phyloP scores from a whole-genome alignment of 2,329 filamentous ascomycete species.

The Huntiella bhutanensis region DNA sequence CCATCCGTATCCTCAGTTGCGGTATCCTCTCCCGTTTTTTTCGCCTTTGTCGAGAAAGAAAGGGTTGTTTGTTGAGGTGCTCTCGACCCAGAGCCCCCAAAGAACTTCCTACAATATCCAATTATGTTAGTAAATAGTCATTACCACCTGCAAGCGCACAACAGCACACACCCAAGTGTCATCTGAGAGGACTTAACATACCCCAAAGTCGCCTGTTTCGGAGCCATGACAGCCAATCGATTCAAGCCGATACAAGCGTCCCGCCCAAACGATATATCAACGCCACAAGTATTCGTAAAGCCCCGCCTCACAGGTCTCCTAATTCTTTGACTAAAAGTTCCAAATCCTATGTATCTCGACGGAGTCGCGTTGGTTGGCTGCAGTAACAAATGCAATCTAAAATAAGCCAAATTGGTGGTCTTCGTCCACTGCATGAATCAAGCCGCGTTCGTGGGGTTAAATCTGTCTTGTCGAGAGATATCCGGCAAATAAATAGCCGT shows the following conservation, averaged over 20 bases:
- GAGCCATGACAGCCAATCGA: conserved; percentile 21
- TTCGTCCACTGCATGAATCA: too few species aligned
- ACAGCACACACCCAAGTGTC: conserved; percentile 46
- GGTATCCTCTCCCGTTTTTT: conserved; percentile 11
- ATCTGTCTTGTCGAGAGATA: not conserved
- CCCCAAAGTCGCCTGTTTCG: conserved; percentile 71
- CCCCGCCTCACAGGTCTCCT: too few species aligned
- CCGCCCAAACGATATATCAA: too few species aligned
- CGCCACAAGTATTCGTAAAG: too few species aligned
- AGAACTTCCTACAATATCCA: conserved; percentile 57
- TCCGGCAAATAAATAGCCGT: not conserved
- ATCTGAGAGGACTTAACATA: conserved; percentile 61
- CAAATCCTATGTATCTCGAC: too few species aligned
- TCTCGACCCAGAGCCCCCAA: conserved; percentile 40
- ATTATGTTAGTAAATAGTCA: not conserved
- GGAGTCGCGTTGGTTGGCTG: too few species aligned
- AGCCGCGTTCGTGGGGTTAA: too few species aligned
- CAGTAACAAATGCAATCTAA: too few species aligned
- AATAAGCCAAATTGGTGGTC: too few species aligned
- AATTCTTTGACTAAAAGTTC: too few species aligned
- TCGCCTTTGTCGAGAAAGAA: conserved; percentile 47
- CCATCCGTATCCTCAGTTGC: not conserved
- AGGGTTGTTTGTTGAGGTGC: conserved; percentile 55
- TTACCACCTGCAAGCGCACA: not conserved
- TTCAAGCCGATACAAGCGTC: too few species aligned